Evolutionary conservation across 306 rosid genomes (phyloP).

Genomic region (Calophaca sinica): DNA sequence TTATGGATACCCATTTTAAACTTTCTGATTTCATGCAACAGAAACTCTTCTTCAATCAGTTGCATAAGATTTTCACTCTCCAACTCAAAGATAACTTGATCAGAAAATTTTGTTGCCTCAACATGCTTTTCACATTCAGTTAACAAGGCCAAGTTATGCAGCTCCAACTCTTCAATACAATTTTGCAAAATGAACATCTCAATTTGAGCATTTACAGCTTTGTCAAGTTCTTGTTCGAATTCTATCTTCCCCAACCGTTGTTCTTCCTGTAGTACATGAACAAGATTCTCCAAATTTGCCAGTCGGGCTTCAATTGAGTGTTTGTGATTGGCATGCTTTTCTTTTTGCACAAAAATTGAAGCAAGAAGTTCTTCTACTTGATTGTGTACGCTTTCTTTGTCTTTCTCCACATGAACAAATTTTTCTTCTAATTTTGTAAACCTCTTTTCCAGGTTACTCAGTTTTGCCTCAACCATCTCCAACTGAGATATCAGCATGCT

Average conservation of each 20-base stretch:
- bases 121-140: slow-evolving; percentile 73
- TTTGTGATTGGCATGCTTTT: slow-evolving; percentile 65
- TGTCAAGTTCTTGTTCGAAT: slow-evolving; percentile 83
- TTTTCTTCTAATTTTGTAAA: slow-evolving; percentile 73
- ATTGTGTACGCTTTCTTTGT: slow-evolving; percentile 60
- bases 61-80: slow-evolving; percentile 90
- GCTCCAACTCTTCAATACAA: slow-evolving; percentile 88
- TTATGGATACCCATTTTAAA: slow-evolving; percentile 63
- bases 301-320: slow-evolving; percentile 69
- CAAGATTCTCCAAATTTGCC: slow-evolving; percentile 64
- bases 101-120: slow-evolving; percentile 72
- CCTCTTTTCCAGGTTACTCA: slow-evolving; percentile 69
- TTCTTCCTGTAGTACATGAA: slow-evolving; percentile 69
- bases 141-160: slow-evolving; percentile 64
- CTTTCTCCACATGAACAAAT: slow-evolving; percentile 69
- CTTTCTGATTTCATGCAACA: slow-evolving; percentile 78
- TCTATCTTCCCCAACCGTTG: slow-evolving; percentile 69
- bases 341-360: slow-evolving; percentile 68
- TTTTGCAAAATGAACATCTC: slow-evolving; percentile 89
- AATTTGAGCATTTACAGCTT: slow-evolving; percentile 80
- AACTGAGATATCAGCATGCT: slow-evolving; percentile 65
- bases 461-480: slow-evolving; percentile 69
- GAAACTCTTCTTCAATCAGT: slow-evolving; percentile 81
- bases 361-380: slow-evolving; percentile 72
- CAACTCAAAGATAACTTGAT: slow-evolving; percentile 76